A percentile compares a stretch with the other conserved stretches of the same genome.
Conservation (phyloP, 2,329 filamentous ascomycete species). For the Paracamarosporium sp. region DNA sequence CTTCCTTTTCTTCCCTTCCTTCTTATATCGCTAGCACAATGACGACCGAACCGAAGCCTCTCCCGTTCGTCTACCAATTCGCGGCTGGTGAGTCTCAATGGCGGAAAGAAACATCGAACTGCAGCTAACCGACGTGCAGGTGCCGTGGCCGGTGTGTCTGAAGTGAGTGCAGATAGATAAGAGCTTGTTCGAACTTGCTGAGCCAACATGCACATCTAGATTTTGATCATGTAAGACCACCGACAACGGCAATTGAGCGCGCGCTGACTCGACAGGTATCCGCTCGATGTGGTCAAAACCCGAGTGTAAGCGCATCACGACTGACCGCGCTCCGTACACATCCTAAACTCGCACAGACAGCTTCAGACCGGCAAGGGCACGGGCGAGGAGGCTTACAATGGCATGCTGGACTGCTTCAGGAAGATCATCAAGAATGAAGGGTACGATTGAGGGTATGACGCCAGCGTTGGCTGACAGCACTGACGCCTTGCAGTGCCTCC, state of each 20-base stretch:
- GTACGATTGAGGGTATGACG: conserved; percentile 57
- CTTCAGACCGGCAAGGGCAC: conserved; percentile 77
- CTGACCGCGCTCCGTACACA: conserved; percentile 2
- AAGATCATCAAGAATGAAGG: conserved; percentile 98
- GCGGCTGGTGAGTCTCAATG: conserved; percentile 72
- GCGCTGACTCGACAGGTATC: conserved; percentile 73
- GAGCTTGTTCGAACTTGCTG: conserved; percentile 25
- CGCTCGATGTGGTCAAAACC: conserved; percentile 97
- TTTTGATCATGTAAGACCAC: conserved; percentile 76
- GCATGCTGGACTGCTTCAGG: conserved; percentile 97
- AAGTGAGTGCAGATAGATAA: conserved; percentile 66
- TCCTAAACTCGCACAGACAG: conserved; percentile 66
- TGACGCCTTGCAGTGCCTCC: conserved; percentile 67
- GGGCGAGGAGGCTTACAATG: conserved; percentile 87
- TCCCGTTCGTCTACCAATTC: conserved; percentile 95
- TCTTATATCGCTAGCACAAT: conserved; percentile 39
- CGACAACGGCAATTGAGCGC: background rate
- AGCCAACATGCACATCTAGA: conserved; percentile 60
- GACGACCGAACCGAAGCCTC: conserved; percentile 68
- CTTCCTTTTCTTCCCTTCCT: conserved; percentile 11
- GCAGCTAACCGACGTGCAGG: conserved; percentile 57
- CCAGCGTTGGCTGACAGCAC: conserved; percentile 1
- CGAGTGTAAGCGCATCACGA: conserved; percentile 72
- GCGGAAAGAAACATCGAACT: conserved; percentile 17
- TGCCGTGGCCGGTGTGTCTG: conserved; percentile 96